Evolutionary conservation across 352 stramenopile genomes (phyloP), one percentile per base, ranked within the genome.

Genomic region (Pythium phragmitis): DNA sequence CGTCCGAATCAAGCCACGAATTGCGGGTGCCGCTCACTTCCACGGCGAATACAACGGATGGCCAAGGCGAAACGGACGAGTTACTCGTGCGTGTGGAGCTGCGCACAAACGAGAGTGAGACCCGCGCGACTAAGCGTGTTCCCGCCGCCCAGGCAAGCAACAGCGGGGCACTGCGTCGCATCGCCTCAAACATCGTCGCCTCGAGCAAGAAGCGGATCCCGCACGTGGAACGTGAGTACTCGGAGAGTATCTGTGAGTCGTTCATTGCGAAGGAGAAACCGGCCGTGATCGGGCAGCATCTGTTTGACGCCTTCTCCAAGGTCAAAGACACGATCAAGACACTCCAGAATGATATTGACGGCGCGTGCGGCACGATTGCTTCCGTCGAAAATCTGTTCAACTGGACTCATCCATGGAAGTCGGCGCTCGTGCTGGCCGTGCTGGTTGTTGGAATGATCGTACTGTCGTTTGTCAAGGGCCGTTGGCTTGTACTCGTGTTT

Each of bases 361-460:
- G 69, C 13, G 72, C 74, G 8, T 95, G 86, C 36, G 84, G 82
- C n/a, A 82, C 79, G 14, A 63, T 92, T 50, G 82, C 85, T 3
- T 87, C 77, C 7, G 78, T 82, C 11, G 81, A 95, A n/a, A 93
- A 93, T 55, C 49, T 95, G 9, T 76, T 95, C 58, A 95, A 95
- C 70, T 95, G 86, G 86, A 91, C 86, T 23, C 86, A 95, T 54
- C 86, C 86, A 28, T 95, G 86, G 86, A 95, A 95, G 59, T 92
- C 86, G 42, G 84, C 72, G 9, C 68, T 81, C 0, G 79, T 85
- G 33, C 88, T 93, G 33, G 63, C 60, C 11, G 70, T 75, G 11
- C 71, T 92, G 5, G 63, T 81, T 2, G 60, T 79, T 42, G 73
- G 74, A 34, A 64, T 75, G 13, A 30, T 93, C 4, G 58, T 95